A percentile compares a stretch with the other conserved stretches of the same genome.
Conservation (phyloP, 257 asterid genomes). For the Paulownia fortunei region DNA sequence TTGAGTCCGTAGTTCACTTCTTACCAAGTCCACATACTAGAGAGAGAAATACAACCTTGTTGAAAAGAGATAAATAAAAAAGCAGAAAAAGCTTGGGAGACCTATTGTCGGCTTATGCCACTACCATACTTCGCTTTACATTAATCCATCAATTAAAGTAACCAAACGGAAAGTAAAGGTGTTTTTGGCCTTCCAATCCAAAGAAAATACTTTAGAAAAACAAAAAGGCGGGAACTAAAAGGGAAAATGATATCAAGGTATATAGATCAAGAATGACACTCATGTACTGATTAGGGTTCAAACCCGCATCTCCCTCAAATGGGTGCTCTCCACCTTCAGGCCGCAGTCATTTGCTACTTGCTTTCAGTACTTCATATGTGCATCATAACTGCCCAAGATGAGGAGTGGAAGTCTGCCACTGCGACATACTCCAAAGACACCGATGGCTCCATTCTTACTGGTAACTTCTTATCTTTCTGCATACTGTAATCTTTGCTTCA, state of each 20-base stretch:
- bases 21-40: too few relatives aligned
- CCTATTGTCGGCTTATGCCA: constrained; percentile 17
- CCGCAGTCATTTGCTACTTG: constrained; percentile 25
- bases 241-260: neutral
- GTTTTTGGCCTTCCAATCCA: neutral
- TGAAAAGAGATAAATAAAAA: neutral
- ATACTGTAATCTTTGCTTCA: too few relatives aligned
- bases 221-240: constrained; percentile 20
- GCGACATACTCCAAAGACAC: constrained; percentile 38
- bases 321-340: constrained; percentile 24
- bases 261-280: neutral
- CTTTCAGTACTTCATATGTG: neutral
- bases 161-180: neutral
- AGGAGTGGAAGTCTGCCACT: constrained; percentile 38
- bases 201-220: neutral
- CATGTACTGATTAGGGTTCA: constrained; percentile 33
- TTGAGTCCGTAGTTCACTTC: too few relatives aligned
- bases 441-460: constrained; percentile 34
- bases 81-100: neutral
- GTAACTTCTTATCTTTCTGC: constrained; percentile 17
- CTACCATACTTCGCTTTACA: constrained; percentile 5
- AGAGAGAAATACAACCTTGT: too few relatives aligned
- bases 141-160: neutral
- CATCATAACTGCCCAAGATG: constrained; percentile 21
- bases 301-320: neutral